phyloP scores from a whole-genome alignment of 495 filamentous ascomycete species.

The Neurospora pannonica region DNA sequence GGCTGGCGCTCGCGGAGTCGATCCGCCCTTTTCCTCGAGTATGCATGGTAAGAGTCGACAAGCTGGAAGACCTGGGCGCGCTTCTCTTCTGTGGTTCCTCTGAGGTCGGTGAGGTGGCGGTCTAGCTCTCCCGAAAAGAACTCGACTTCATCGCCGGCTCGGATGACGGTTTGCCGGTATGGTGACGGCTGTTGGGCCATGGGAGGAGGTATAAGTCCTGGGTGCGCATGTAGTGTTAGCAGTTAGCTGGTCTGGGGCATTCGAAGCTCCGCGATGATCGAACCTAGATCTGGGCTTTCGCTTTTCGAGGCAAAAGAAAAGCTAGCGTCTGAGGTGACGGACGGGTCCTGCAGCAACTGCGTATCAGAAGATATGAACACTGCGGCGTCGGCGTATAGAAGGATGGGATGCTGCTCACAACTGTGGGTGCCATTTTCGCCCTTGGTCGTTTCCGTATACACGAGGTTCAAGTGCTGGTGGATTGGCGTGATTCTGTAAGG shows the following conservation, averaged over 20 bases:
- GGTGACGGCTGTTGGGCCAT: constrained; percentile 18
- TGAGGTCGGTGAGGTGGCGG: constrained; percentile 21
- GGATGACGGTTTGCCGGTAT: constrained; percentile 19
- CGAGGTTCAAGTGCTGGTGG: not conserved
- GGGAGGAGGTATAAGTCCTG: constrained; percentile 1
- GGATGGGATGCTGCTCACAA: constrained; percentile 13
- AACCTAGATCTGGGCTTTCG: constrained; percentile 14
- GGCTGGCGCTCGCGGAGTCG: constrained; percentile 24
- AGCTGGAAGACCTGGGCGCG: constrained; percentile 34
- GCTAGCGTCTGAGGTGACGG: constrained; percentile 9
- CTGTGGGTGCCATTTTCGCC: constrained; percentile 18
- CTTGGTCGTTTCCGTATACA: not conserved
- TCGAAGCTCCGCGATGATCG: not conserved
- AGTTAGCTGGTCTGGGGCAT: not conserved
- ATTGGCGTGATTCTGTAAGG: not conserved
- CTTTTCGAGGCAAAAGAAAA: constrained; percentile 7
- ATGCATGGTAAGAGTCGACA: constrained; percentile 34
- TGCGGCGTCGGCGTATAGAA: not conserved
- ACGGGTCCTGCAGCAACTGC: constrained; percentile 7
- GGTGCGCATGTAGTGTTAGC: constrained; percentile 1
- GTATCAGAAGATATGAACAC: constrained; percentile 6
- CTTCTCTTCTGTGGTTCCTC: constrained; percentile 25
- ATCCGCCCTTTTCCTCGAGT: constrained; percentile 28
- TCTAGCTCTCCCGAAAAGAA: constrained; percentile 38
- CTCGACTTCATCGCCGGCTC: constrained; percentile 33